phyloP scores from a whole-genome alignment of 148 eudicot species.

The Amaranthus palmeri region DNA sequence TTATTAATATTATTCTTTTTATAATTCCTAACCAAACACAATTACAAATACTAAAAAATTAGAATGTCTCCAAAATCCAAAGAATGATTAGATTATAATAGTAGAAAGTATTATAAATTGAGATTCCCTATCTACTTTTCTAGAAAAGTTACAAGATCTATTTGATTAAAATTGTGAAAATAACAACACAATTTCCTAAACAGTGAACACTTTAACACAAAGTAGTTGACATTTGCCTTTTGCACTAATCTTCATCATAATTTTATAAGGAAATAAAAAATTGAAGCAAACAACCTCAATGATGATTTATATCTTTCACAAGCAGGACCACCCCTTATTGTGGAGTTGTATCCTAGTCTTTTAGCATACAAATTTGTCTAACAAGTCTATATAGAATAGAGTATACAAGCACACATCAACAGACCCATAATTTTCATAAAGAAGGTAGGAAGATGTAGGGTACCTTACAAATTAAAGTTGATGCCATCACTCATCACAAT shows the following conservation, averaged over 20 bases:
- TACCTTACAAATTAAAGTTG: neutral
- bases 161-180: too few relatives aligned
- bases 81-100: too few relatives aligned
- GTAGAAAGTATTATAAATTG: too few relatives aligned
- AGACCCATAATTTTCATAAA: slow-evolving; percentile 7
- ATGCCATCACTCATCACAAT: neutral
- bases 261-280: neutral
- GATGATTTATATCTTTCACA: neutral
- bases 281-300: slow-evolving; percentile 12
- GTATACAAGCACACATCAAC: neutral
- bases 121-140: too few relatives aligned
- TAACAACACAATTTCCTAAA: neutral
- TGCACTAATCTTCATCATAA: neutral
- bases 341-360: neutral
- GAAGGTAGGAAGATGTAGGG: slow-evolving; percentile 3
- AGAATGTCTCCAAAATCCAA: too few relatives aligned
- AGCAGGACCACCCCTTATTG: slow-evolving; percentile 10
- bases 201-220: neutral
- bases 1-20: too few relatives aligned
- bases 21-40: too few relatives aligned
- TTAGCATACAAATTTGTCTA: neutral
- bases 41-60: too few relatives aligned
- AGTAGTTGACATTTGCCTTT: neutral
- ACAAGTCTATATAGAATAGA: neutral
- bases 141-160: too few relatives aligned